Evolutionary conservation across 257 asterid species (phyloP).

Genomic region (Solanum bulbocastanum): DNA sequence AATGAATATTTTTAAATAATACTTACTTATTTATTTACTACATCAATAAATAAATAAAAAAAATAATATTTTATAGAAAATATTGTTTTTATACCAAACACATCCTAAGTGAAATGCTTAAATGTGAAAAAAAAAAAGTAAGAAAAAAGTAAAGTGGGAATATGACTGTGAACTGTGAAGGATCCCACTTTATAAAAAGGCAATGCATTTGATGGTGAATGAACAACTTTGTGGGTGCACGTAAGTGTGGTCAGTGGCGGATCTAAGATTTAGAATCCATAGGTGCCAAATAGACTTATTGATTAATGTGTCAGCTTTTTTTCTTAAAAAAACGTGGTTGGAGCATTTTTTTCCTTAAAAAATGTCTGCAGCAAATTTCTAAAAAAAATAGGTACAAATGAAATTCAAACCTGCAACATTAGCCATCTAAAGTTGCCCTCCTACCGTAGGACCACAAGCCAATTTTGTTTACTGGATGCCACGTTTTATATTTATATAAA

Average conservation of each 20-base stretch:
- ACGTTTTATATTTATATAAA: too few species aligned
- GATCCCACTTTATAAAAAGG: conserved; percentile 11
- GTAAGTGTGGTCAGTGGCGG: conserved; percentile 15
- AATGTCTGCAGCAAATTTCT: too few species aligned
- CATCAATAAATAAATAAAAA: not conserved
- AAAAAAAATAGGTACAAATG: too few species aligned
- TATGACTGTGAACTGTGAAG: not conserved
- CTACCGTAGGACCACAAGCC: too few species aligned
- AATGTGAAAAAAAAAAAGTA: not conserved
- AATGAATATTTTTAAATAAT: not conserved
- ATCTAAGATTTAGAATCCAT: too few species aligned
- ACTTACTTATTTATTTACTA: not conserved
- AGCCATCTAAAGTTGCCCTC: too few species aligned
- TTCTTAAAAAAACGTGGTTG: too few species aligned
- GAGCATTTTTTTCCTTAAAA: too few species aligned
- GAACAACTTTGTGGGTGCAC: not conserved
- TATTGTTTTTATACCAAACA: not conserved
- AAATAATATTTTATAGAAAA: not conserved
- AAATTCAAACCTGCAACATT: too few species aligned
- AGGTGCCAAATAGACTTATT: too few species aligned
- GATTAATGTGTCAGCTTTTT: too few species aligned
- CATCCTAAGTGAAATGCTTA: not conserved
- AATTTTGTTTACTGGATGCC: too few species aligned
- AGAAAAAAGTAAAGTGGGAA: not conserved
- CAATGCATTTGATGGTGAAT: conserved; percentile 4